These are phyloP conservation scores for Botrytis paeoniae DNA, from an alignment of 2,329 filamentous ascomycete genomes.

Conservation along the genomic window DNA sequence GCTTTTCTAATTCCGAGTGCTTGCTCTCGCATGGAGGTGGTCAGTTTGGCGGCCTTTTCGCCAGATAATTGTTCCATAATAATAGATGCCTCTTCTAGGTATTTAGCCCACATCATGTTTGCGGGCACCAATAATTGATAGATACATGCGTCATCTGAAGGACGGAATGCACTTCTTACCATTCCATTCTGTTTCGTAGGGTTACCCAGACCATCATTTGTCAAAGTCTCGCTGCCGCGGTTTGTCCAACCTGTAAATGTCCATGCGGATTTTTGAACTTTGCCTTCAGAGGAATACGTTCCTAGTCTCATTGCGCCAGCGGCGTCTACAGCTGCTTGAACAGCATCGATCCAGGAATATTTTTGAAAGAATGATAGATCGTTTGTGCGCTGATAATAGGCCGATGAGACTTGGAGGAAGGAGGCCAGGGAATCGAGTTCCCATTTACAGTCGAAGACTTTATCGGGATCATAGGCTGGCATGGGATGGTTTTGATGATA, in stretches of 20 bases:
- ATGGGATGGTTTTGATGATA: constrained; percentile 57
- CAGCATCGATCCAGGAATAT: constrained; percentile 67
- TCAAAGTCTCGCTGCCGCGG: constrained; percentile 76
- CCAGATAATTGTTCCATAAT: constrained; percentile 52
- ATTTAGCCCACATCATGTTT: constrained; percentile 78
- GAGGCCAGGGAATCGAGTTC: constrained; percentile 87
- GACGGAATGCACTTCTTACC: constrained; percentile 82
- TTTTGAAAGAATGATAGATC: constrained; percentile 72
- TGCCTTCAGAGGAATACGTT: constrained; percentile 64
- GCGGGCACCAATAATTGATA: constrained; percentile 84
- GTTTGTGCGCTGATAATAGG: constrained; percentile 71
- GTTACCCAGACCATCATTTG: constrained; percentile 73
- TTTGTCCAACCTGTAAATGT: constrained; percentile 73
- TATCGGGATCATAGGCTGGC: constrained; percentile 63
- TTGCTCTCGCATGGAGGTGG: constrained; percentile 53
- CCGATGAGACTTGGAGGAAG: constrained; percentile 75
- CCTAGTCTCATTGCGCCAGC: constrained; percentile 68
- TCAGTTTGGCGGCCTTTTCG: constrained; percentile 46
- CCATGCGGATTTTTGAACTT: constrained; percentile 60
- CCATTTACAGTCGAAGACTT: constrained; percentile 95
- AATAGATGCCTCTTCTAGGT: constrained; percentile 51
- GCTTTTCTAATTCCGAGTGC: constrained; percentile 63
- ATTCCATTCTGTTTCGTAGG: constrained; percentile 75
- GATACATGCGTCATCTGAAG: constrained; percentile 79
- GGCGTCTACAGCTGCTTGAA: constrained; percentile 66